Base-by-base conservation (phyloP, 768 basidiomycete species). In the Xanthoconium purpureum region DNA sequence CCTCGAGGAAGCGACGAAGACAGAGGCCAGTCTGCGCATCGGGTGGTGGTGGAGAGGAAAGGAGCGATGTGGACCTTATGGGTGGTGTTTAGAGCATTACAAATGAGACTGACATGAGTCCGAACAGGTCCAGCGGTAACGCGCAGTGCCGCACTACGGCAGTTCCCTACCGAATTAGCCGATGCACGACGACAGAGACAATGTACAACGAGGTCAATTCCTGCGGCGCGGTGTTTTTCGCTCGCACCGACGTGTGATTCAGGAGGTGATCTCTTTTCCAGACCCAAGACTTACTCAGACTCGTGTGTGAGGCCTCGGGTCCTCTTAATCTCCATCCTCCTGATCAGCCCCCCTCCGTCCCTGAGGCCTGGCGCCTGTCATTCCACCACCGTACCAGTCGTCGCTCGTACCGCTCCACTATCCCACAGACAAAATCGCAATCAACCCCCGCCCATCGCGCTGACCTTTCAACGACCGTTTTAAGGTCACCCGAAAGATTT, bases 11-110 rank as follows among this genome's bases (percentile, higher is more conserved):
- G 70, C 60, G 61, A 84, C 64, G 62, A 89, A 82, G 64, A 84
- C 80, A 49, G 84, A 80, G 54, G 79, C 79, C 67, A 89, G 73
- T 62, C 86, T 82, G 66, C 84, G 84, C 86, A 88, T 88, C 59
- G 60, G 55, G 39, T 66, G 65, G 62, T 66, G 58, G 71, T 55
- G 47, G 42, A 44, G 47, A 56, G 32, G 63, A 58, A 65, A 64
- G 62, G 64, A 66, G 57, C 12, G 61, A 53, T 20, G 55, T 59
- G 37, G 56, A 55, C 58, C 52, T 45, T 56, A 33, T 33, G 45
- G 43, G 54, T 38, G 55, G 40, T 30, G 62, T 54, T 71, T 59
- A 65, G 57, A 57, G 55, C 73, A 74, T 73, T 74, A 73, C 70
- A 74, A 73, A 74, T 65, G 70, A 44, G 63, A 70, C 71, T 61